Evolutionary conservation across 2,329 filamentous ascomycete species (phyloP), one percentile per base, ranked within the genome.

Genomic region (Monilinia fructigena): DNA sequence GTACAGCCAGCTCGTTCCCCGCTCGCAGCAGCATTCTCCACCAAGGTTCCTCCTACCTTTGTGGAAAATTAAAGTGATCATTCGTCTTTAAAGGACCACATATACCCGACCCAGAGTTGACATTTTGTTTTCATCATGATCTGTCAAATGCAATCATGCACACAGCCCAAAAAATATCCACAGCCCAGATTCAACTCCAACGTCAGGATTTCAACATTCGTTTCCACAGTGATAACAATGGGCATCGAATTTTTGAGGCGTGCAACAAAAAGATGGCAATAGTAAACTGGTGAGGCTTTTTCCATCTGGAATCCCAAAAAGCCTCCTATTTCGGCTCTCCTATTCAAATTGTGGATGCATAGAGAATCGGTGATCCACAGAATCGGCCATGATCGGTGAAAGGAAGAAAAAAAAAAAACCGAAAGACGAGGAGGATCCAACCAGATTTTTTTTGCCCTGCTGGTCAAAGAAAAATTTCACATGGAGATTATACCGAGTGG

Each of bases 391-490:
- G 40, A 59, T 35, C 55, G 55, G 55, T 59, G 40, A 47, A 20
- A 20, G 55, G 45, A 58, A 28, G n/a, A 11, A 23, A 58, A 58
- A 16, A 35, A 35, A 35, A 35, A 8, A 35, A 8, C 4, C 31
- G 31, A 35, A 8, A 35, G 31, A 35, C 31, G 16, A 45, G 40
- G n/a, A 56, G 28, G 38, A n/a, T 42, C 40, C 23, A 31, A 59
- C 10, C 40, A 23, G 20, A 12, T 31, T 42, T 42, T 42, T 58
- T 31, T 45, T 31, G 26, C 10, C 40, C 55, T 47, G 55, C 26
- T 59, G 55, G 55, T 47, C 26, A 47, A 35, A 31, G 26, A 59
- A 59, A 56, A 59, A 47, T 59, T 59, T 59, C 55, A 47, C 8
- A n/a, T 47, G 40, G 18, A 59, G 40, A 14, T 18, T 6, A n/a